Evolutionary conservation across 805 yeast genomes (phyloP).

Genomic region (Candida glaebosa): DNA sequence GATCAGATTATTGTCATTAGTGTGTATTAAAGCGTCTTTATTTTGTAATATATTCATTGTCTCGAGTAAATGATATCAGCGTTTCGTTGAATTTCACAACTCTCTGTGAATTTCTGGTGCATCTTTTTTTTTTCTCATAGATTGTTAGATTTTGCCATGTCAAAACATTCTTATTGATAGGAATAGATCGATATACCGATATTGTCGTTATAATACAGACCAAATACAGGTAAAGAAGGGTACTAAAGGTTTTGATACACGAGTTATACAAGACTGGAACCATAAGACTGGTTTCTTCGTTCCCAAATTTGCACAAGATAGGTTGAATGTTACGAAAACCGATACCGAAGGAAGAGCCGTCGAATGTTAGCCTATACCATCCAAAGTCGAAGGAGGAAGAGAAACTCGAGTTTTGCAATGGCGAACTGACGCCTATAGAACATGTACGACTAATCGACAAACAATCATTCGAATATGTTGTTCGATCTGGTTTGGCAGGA

Average conservation of each 20-base stretch:
- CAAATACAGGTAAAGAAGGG: too few relatives aligned
- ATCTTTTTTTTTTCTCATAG: too few relatives aligned
- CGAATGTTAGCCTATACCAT: background rate
- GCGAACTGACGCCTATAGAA: slow-evolving; percentile 28
- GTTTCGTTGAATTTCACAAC: too few relatives aligned
- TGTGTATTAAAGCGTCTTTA: background rate
- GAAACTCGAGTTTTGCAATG: slow-evolving; percentile 16
- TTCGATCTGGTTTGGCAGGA: slow-evolving; percentile 88
- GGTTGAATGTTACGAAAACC: background rate
- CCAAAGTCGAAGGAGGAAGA: background rate
- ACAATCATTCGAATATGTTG: slow-evolving; percentile 70
- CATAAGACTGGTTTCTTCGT: background rate
- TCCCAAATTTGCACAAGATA: background rate
- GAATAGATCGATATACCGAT: too few relatives aligned
- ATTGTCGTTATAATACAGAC: too few relatives aligned
- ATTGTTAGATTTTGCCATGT: too few relatives aligned
- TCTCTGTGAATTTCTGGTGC: too few relatives aligned
- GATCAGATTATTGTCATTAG: background rate
- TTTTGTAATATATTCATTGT: too few relatives aligned
- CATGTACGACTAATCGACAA: slow-evolving; percentile 48
- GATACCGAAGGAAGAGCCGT: background rate
- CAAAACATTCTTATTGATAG: too few relatives aligned
- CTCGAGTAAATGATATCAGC: too few relatives aligned
- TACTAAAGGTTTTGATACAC: too few relatives aligned
- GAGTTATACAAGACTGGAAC: background rate